A percentile compares a stretch with the other conserved stretches of the same genome.
Evolutionary conservation across 257 asterid species (phyloP).

Genomic region (Jacaranda copaia): DNA sequence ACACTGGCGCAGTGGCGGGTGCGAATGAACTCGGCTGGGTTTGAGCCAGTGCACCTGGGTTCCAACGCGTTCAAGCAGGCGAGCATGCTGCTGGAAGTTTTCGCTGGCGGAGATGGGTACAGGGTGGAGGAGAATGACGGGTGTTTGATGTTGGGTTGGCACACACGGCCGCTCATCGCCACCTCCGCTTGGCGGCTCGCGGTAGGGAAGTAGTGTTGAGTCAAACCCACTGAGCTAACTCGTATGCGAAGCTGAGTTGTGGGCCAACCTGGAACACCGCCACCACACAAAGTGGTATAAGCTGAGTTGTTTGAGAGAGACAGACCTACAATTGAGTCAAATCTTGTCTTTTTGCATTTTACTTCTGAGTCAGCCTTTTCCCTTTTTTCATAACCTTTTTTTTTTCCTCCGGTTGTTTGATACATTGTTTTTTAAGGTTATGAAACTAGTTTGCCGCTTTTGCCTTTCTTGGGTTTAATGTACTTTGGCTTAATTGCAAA

Average conservation of each 20-base stretch:
- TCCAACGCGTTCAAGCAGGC: constrained; percentile 94
- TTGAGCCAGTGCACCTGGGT: constrained; percentile 71
- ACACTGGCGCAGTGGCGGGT: constrained; percentile 74
- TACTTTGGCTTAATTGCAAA: too few species aligned
- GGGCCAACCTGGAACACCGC: constrained; percentile 38
- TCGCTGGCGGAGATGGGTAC: constrained; percentile 85
- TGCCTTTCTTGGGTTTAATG: too few species aligned
- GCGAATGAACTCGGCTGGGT: constrained; percentile 68
- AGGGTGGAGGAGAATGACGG: constrained; percentile 84
- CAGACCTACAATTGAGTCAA: constrained; percentile 58
- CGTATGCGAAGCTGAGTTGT: constrained; percentile 16
- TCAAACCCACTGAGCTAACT: constrained; percentile 25
- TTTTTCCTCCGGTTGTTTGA: constrained; percentile 9
- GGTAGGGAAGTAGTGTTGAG: constrained; percentile 40
- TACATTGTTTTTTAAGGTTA: constrained; percentile 30
- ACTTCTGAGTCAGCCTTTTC: constrained; percentile 42
- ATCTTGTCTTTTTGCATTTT: constrained; percentile 64
- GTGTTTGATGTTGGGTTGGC: constrained; percentile 88
- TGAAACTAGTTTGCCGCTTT: not conserved
- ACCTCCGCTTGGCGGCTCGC: constrained; percentile 84
- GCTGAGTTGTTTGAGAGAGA: constrained; percentile 51
- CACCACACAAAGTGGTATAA: constrained; percentile 32
- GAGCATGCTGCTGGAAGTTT: constrained; percentile 74
- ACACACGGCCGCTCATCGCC: constrained; percentile 78
- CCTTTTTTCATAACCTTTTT: not conserved